Evolutionary conservation across 257 asterid genomes (phyloP).

Genomic region (Voacanga thouarsii): DNA sequence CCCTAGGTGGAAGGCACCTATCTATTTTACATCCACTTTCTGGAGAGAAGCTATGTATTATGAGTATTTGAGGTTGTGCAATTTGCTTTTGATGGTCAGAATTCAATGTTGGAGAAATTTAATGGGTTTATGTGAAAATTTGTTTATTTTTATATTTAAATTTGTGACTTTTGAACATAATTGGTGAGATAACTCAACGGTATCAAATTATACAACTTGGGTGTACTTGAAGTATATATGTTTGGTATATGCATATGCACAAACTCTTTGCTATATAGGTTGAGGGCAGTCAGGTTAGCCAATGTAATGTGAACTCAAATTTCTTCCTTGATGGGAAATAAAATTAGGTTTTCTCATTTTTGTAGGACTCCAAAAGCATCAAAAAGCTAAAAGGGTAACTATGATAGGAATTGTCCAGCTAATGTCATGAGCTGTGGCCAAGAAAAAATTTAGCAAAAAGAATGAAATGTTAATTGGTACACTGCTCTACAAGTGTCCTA

Average conservation of each 20-base stretch:
- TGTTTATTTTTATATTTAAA: too few species aligned
- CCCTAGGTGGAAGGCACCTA: constrained; percentile 24
- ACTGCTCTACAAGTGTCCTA: not conserved
- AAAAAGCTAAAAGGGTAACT: not conserved
- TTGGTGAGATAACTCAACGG: too few species aligned
- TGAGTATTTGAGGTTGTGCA: too few species aligned
- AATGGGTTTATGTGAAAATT: too few species aligned
- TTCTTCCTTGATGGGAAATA: not conserved
- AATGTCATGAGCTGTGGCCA: not conserved
- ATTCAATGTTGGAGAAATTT: too few species aligned
- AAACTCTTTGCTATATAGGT: not conserved
- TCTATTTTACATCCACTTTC: not conserved
- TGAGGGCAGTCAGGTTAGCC: not conserved
- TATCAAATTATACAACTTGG: too few species aligned
- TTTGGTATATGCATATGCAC: too few species aligned
- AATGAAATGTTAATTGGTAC: not conserved
- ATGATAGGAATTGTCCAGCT: not conserved
- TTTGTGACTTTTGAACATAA: too few species aligned
- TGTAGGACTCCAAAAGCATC: not conserved
- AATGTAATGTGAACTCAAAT: not conserved
- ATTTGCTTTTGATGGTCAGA: too few species aligned
- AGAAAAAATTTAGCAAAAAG: not conserved
- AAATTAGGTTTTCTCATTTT: not conserved
- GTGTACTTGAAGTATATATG: too few species aligned
- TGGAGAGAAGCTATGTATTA: too few species aligned